Base-by-base conservation (phyloP, 2,329 filamentous ascomycete species). In the Colletotrichum sp. region DNA sequence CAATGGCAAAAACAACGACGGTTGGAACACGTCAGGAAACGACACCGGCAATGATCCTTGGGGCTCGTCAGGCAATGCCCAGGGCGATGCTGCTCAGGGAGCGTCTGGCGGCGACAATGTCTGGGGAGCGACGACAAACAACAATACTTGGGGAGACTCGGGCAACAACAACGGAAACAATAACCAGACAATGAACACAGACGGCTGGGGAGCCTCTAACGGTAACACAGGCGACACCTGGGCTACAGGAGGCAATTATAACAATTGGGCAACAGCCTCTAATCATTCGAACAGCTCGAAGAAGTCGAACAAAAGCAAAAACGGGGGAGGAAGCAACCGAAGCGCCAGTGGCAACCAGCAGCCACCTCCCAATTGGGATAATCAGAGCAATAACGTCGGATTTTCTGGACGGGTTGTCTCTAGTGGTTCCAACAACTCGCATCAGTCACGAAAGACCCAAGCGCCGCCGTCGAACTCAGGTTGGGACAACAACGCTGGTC, bases 401-500 rank as follows among this genome's bases (percentile, higher is more conserved):
- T 70, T 71, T 61, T 44, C 65, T 9, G 66, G 49, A 15, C 71
- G 59, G 32, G 36, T 49, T 11, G 52, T 49, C 15, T 71, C 71
- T 7, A 69, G 59, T 30, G 65, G 59, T 25, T 76, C 73, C 19
- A 74, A 61, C 64, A 49, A 27, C 27, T 52, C 74, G 11, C 73
- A 30, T 8, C 68, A 63, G 27, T 73, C 71, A 34, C 72, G 30
- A 19, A 68, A 73, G 34, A 69, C 30, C 6, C 61, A 66, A 19
- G 55, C 34, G 12, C 29, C 71, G 9, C 68, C 74, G 13, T 64
- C 59, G 5, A 73, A 74, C 66, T 66, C 39, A 22, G 69, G 69
- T 16, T 77, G 76, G 76, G 76, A 77, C 29, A 78, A 73, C 49
- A 78, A 78, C 32, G 66, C 69, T 22, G 77, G 77, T 16, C 77